Evolutionary conservation across 2,329 filamentous ascomycete genomes (phyloP), one percentile per base, ranked within the genome.

Genomic region (Ascochyta viciae-villosae): DNA sequence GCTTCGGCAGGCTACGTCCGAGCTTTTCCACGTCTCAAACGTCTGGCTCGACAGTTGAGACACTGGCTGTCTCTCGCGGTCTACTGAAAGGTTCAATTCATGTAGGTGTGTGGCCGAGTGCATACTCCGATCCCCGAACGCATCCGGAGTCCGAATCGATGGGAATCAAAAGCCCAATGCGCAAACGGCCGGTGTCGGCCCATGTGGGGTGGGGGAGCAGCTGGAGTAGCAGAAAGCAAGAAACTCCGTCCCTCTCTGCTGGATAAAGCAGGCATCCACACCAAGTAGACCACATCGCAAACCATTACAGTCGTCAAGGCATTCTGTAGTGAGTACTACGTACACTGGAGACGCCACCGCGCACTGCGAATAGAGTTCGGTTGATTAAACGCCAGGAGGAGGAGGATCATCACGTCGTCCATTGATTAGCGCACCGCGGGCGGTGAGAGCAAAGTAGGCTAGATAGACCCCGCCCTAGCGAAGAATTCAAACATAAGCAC

Each of bases 401-500:
- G 29, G 29, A 31, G 31, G 38, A 51, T 56, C 42, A 48, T 48
- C 53, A 39, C 47, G 43, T 56, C 53, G 41, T 47, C 33, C 19
- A 56, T 39, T 5, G 24, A 22, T 42, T 56, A 56, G 53, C 48
- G 53, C 38, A 12, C 23, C 12, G 33, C 19, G 10, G 54, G 54
- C 54, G 54, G 54, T 57, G 54, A 57, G 51, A 49, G 39, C 39
- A 45, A 56, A 52, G 49, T 19, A 43, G 54, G 37, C 49, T 52
- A 52, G 54, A 43, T 10, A 37, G 46, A 62, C 64, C 67, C 70
- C 66, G 63, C 67, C 53, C 42, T 64, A 65, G 62, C 70, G 71
- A 72, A 67, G 58, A 60, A 60, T 65, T 61, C 54, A 70, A 67
- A 19, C 19, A 19, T 19, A 73, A 75, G 72, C 73, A 74, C 73